phyloP scores from a whole-genome alignment of 805 yeast species.

The Starmerella ratchasimensis region DNA sequence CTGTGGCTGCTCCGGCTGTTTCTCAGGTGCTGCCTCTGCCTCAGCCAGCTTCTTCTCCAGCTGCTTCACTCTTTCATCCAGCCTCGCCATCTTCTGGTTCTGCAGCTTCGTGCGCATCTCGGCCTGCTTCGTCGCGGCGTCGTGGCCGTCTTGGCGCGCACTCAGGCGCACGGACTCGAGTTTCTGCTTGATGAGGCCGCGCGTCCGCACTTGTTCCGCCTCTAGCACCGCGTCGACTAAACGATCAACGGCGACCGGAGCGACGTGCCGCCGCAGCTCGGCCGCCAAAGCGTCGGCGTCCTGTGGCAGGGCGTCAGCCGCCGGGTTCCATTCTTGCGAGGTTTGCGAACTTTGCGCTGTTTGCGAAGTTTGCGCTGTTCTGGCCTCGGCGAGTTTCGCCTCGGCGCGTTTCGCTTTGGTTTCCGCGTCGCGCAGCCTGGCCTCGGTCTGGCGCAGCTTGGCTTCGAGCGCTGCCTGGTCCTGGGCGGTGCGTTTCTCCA shows the following conservation, averaged over 20 bases:
- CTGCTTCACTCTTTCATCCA: slow-evolving; percentile 30
- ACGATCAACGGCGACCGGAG: slow-evolving; percentile 3
- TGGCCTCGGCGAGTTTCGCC: too few relatives aligned
- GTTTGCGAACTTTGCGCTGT: too few relatives aligned
- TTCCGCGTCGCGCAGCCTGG: too few relatives aligned
- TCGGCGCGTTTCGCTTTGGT: too few relatives aligned
- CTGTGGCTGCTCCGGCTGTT: not conserved
- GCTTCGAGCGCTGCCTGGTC: not conserved
- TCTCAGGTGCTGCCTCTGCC: slow-evolving; percentile 2
- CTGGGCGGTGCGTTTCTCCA: too few relatives aligned
- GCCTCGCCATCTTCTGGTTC: slow-evolving; percentile 39
- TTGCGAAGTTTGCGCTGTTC: too few relatives aligned
- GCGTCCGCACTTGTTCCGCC: slow-evolving; percentile 16
- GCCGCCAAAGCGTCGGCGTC: too few relatives aligned
- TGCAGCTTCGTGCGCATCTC: slow-evolving; percentile 32
- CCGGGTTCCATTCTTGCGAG: too few relatives aligned
- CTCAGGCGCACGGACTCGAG: slow-evolving; percentile 11
- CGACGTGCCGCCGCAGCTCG: too few relatives aligned
- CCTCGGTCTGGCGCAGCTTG: too few relatives aligned
- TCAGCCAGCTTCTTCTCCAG: slow-evolving; percentile 13
- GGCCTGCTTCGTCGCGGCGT: slow-evolving; percentile 12
- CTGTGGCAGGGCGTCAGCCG: too few relatives aligned
- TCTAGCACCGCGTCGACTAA: slow-evolving; percentile 12
- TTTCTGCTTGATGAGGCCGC: slow-evolving; percentile 11
- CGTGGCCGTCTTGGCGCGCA: slow-evolving; percentile 9